Conservation (phyloP, 2,329 filamentous ascomycete species). For the Aspergillus pseudotamarii region DNA sequence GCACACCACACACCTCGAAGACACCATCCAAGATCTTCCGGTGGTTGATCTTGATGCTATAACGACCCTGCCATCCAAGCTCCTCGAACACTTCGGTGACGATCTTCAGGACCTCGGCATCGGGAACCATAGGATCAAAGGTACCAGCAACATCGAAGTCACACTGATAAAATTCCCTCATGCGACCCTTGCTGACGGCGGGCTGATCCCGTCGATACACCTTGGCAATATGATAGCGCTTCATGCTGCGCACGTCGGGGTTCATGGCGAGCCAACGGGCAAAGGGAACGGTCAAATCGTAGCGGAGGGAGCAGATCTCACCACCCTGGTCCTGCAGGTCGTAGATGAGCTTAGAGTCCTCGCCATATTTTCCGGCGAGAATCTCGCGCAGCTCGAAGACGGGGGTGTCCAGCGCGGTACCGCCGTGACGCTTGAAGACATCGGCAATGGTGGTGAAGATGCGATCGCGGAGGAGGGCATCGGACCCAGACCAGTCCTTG, state of each 20-base stretch:
- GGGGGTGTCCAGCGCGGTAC: constrained; percentile 75
- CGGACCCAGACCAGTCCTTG: constrained; percentile 79
- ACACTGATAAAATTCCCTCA: constrained; percentile 97
- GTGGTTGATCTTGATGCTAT: constrained; percentile 94
- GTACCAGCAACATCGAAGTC: constrained; percentile 90
- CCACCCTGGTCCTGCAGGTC: constrained; percentile 86
- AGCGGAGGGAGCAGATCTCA: constrained; percentile 80
- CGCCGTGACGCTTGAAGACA: constrained; percentile 83
- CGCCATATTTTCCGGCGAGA: constrained; percentile 85
- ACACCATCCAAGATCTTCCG: constrained; percentile 90
- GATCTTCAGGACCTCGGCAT: constrained; percentile 85
- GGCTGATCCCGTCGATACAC: constrained; percentile 82
- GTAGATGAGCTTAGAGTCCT: constrained; percentile 91
- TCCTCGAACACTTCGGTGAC: constrained; percentile 82
- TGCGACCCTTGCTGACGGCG: constrained; percentile 85
- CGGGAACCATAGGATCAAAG: constrained; percentile 89
- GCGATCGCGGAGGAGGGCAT: constrained; percentile 78
- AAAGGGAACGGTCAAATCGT: constrained; percentile 87
- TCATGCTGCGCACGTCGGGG: constrained; percentile 76
- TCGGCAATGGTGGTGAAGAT: constrained; percentile 76
- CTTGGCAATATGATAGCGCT: constrained; percentile 94
- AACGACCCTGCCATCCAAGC: constrained; percentile 71
- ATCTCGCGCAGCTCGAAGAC: constrained; percentile 89
- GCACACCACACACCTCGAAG: constrained; percentile 88
- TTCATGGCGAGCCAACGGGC: constrained; percentile 95